Percentiles rank a stretch among this genome's conserved stretches.
Conservation (phyloP, 2,329 filamentous ascomycete species). For the Periconia digitata region DNA sequence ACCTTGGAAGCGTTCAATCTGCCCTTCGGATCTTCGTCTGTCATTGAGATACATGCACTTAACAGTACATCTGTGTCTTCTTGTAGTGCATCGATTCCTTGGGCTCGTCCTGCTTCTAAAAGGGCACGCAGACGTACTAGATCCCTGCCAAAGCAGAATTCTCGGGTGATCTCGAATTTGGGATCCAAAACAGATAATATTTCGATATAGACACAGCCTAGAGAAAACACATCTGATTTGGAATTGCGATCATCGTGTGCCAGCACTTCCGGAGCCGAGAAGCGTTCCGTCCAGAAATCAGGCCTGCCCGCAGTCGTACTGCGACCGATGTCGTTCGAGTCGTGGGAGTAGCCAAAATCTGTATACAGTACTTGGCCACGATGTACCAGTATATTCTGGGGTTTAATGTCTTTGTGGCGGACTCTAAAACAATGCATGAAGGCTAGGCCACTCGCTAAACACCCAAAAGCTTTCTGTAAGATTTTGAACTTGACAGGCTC, state of each 20-base stretch:
- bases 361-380: slow-evolving; percentile 17
- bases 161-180: not conserved
- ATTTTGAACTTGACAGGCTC: not conserved
- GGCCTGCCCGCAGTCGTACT: slow-evolving; percentile 19
- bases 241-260: slow-evolving; percentile 14
- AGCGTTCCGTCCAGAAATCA: slow-evolving; percentile 9
- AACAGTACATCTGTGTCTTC: not conserved
- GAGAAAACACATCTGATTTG: slow-evolving; percentile 11
- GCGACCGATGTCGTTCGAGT: slow-evolving; percentile 5
- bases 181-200: slow-evolving; percentile 12
- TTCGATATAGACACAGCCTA: slow-evolving; percentile 14
- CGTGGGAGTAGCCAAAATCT: slow-evolving; percentile 22
- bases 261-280: slow-evolving; percentile 21
- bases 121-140: not conserved
- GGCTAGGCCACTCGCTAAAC: slow-evolving; percentile 14
- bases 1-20: not conserved
- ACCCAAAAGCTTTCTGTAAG: slow-evolving; percentile 15
- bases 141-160: not conserved
- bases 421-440: slow-evolving; percentile 19
- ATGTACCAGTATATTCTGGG: slow-evolving; percentile 22
- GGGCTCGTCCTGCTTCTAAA: not conserved
- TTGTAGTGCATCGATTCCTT: not conserved
- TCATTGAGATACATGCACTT: no score
- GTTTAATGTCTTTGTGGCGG: slow-evolving; percentile 26
- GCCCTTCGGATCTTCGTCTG: not conserved